A percentile compares a stretch with the other conserved stretches of the same genome.
phyloP scores from a whole-genome alignment of 352 stramenopile species.

The Phytophthora fragariaefolia region DNA sequence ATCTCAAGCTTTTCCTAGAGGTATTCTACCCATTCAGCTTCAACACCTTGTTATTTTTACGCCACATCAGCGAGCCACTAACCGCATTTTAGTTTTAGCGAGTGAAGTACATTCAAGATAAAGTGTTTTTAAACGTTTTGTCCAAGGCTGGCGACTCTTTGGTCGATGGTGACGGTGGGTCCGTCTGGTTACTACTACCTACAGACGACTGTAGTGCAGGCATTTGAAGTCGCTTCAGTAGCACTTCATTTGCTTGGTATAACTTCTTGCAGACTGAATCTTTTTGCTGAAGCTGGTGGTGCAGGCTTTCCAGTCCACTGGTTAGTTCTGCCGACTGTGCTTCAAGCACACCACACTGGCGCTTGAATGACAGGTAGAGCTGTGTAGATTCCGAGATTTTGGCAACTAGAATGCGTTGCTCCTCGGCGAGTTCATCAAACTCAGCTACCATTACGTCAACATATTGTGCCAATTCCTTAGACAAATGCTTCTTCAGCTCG shows the following conservation, averaged over 20 bases:
- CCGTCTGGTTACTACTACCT: slow-evolving; percentile 3
- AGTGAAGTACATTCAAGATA: slow-evolving; percentile 1
- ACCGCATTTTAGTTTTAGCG: neutral
- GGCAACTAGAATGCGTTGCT: slow-evolving; percentile 57
- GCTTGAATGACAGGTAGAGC: slow-evolving; percentile 66
- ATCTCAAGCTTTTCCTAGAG: neutral
- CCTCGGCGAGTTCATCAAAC: slow-evolving; percentile 64
- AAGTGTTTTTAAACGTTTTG: slow-evolving; percentile 14
- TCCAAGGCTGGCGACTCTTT: slow-evolving; percentile 6
- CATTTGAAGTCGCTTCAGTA: slow-evolving; percentile 51
- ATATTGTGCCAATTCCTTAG: slow-evolving; percentile 53
- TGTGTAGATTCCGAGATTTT: slow-evolving; percentile 71
- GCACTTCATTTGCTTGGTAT: slow-evolving; percentile 68
- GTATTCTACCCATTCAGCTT: slow-evolving; percentile 1
- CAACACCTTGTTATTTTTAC: slow-evolving; percentile 35
- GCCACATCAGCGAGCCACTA: neutral
- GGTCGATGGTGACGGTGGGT: slow-evolving; percentile 1
- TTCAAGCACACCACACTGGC: slow-evolving; percentile 53
- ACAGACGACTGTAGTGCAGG: slow-evolving; percentile 18
- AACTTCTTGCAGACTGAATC: slow-evolving; percentile 65
- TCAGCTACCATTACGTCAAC: slow-evolving; percentile 56
- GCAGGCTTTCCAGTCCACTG: slow-evolving; percentile 38
- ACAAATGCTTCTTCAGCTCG: slow-evolving; percentile 54
- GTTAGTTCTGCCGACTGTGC: slow-evolving; percentile 42
- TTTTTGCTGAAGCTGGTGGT: slow-evolving; percentile 56